Conservation (phyloP, 2,329 filamentous ascomycete species). For the Xylariaceae sp. region DNA sequence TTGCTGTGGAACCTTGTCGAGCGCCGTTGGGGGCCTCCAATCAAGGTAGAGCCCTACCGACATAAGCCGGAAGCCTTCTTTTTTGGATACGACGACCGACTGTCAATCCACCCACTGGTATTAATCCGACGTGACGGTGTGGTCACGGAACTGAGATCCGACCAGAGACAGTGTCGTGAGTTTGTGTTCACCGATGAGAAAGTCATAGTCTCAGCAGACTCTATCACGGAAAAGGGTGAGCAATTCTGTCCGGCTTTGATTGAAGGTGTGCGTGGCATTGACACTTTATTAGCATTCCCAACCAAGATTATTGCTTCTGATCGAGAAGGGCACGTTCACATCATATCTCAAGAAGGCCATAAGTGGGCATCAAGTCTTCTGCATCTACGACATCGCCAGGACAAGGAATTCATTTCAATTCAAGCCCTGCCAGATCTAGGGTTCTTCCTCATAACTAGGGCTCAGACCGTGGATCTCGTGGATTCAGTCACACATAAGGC, state of each 20-base stretch:
- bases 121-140: conserved; percentile 62
- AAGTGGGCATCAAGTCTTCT: conserved; percentile 49
- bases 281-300: conserved; percentile 18
- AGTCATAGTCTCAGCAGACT: conserved; percentile 46
- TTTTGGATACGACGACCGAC: conserved; percentile 45
- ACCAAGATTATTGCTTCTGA: conserved; percentile 29
- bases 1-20: conserved; percentile 60
- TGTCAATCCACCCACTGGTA: conserved; percentile 44
- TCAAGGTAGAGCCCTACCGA: conserved; percentile 51
- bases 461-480: conserved; percentile 54
- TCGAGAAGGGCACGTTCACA: conserved; percentile 25
- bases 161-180: conserved; percentile 36
- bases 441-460: conserved; percentile 56
- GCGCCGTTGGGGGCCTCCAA: conserved; percentile 50
- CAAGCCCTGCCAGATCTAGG: conserved; percentile 55
- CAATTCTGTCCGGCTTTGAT: not conserved
- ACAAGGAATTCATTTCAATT: conserved; percentile 50
- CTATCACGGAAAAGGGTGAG: conserved; percentile 43
- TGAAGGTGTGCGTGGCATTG: conserved; percentile 4
- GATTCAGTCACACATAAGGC: conserved; percentile 53
- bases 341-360: conserved; percentile 29
- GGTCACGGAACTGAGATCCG: conserved; percentile 53
- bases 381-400: conserved; percentile 32
- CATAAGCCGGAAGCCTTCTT: conserved; percentile 61
- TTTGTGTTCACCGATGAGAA: conserved; percentile 46